Base-by-base conservation (phyloP, 1,284 basidiomycete species). In the Ustilago curta region DNA sequence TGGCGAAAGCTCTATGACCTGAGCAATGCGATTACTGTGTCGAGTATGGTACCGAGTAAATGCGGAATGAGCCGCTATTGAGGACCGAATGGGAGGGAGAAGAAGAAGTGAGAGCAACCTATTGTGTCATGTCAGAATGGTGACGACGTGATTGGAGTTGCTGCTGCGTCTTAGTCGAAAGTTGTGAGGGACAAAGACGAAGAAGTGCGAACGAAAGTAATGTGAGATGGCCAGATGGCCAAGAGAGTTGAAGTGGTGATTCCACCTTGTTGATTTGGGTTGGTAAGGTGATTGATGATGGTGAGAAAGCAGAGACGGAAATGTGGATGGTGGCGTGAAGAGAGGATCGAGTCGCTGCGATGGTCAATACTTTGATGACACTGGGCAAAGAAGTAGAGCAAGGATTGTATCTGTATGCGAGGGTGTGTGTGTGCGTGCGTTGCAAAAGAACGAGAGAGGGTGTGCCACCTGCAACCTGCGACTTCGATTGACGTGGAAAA, bases 11-110 rank as follows among this genome's bases (percentile, higher is more conserved):
- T 56, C 51, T 65, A 54, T 49, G 56, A 54, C 29, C 29, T 48
- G 45, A 65, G 56, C 56, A 11, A 31, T 35, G 39, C 11, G 27
- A 31, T n/a, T n/a, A n/a, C 23, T 16, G 29, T 39, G 52, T 42
- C 40, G 14, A 29, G 11, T 21, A 21, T 23, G 48, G 39, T 50
- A 40, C 25, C 44, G 48, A 19, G 32, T 19, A 8, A 25, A 35
- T 56, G 53, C 54, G 54, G 48, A 49, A 59, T 49, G 32, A 35
- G 55, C 43, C 43, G 55, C 55, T 54, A 56, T 35, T 37, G 27
- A 45, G 23, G 53, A 27, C 54, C 43, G 8, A 29, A 11, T 19
- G 42, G 35, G 14, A 27, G 16, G 25, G 43, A 44, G 2, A 19
- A 8, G 7, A 21, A n/a, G 21, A n/a, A 21, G 25, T 25, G 43